Conservation (phyloP, 2,329 filamentous ascomycete genomes). For the Simplicillium sp. region DNA sequence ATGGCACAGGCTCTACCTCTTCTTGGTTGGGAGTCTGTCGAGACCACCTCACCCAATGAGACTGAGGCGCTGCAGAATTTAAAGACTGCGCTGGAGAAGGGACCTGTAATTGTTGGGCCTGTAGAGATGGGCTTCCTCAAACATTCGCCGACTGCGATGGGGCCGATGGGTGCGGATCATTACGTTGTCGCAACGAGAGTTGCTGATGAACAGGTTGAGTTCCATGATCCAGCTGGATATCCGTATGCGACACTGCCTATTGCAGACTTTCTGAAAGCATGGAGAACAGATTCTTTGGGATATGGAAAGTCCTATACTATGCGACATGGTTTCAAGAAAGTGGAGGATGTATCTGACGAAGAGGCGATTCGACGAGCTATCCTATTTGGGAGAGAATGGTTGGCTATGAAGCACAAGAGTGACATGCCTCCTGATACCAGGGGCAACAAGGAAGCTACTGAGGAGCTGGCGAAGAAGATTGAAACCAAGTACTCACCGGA, state of each 20-base stretch:
- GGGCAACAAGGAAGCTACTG: conserved; percentile 7
- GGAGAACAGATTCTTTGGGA: conserved; percentile 9
- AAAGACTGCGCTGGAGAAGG: conserved; percentile 5
- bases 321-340: conserved; percentile 7
- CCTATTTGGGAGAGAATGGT: conserved; percentile 5
- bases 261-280: conserved; percentile 8
- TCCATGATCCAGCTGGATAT: conserved; percentile 10
- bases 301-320: conserved; percentile 11
- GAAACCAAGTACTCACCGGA: conserved; percentile 2
- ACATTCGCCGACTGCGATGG: conserved; percentile 7
- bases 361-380: conserved; percentile 9
- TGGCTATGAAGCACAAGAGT: conserved; percentile 2
- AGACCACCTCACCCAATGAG: conserved; percentile 7
- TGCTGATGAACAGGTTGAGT: conserved; percentile 3
- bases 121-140: conserved; percentile 10
- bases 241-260: conserved; percentile 10
- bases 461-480: conserved; percentile 6
- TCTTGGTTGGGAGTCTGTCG: conserved; percentile 8
- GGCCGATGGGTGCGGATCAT: conserved; percentile 10
- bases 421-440: conserved; percentile 7
- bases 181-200: conserved; percentile 9
- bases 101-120: conserved; percentile 10
- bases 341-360: conserved; percentile 7
- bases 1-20: conserved; percentile 7
- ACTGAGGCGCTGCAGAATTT: conserved; percentile 7